Conservation (phyloP, 1,284 basidiomycete genomes). For the Schizophyllum amplum region DNA sequence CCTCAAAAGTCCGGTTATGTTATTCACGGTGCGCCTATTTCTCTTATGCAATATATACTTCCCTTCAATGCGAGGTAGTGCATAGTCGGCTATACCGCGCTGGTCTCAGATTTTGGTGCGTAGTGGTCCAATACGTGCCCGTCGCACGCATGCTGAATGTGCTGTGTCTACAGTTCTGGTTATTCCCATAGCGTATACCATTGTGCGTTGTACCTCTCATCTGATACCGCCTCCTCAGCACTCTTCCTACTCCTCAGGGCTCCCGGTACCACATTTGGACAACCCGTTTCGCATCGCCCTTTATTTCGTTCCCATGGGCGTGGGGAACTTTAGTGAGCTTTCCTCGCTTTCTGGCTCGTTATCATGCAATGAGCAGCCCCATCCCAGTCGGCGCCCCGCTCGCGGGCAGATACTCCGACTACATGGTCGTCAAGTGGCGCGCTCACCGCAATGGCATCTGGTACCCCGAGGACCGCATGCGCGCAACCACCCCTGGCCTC, state of each 20-base stretch:
- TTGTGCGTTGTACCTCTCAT: too few species aligned
- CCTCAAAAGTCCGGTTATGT: constrained; percentile 51
- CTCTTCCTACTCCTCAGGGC: constrained; percentile 31
- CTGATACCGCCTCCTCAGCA: too few species aligned
- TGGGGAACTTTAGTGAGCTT: constrained; percentile 49
- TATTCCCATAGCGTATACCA: constrained; percentile 32
- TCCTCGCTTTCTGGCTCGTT: neutral
- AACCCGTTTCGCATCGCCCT: constrained; percentile 53
- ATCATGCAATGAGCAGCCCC: neutral
- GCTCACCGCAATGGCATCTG: constrained; percentile 27
- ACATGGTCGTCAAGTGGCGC: constrained; percentile 27
- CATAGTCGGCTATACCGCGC: constrained; percentile 26
- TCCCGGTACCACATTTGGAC: constrained; percentile 43
- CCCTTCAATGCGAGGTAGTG: constrained; percentile 18
- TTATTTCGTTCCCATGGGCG: constrained; percentile 50
- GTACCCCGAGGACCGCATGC: constrained; percentile 36
- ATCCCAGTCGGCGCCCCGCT: constrained; percentile 26
- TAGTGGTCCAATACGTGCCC: constrained; percentile 1
- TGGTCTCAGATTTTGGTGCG: constrained; percentile 39
- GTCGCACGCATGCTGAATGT: neutral
- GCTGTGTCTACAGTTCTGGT: constrained; percentile 25
- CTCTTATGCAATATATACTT: neutral
- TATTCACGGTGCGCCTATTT: constrained; percentile 39
- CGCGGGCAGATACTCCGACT: constrained; percentile 32
- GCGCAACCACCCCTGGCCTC: constrained; percentile 19